Evolutionary conservation across 2,329 filamentous ascomycete species (phyloP).

Genomic region (Mycosphaerella arachidis): DNA sequence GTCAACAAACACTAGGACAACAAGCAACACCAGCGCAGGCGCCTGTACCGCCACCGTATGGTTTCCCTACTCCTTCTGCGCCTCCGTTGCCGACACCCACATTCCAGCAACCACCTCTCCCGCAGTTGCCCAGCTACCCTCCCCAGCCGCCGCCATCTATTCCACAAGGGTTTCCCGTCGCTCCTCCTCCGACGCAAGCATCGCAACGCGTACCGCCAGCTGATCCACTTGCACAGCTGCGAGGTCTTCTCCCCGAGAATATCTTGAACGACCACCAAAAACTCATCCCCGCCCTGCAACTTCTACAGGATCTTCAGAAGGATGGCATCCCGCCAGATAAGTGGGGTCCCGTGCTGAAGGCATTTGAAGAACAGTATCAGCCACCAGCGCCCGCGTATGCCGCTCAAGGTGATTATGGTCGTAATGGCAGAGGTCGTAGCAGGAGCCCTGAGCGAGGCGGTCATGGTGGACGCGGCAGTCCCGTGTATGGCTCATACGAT

Average conservation of each 20-base stretch:
- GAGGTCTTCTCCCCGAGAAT: conserved; percentile 34
- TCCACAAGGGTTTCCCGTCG: conserved; percentile 34
- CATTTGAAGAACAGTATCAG: conserved; percentile 39
- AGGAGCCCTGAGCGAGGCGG: conserved; percentile 66
- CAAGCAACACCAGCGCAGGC: conserved; percentile 10
- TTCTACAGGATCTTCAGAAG: conserved; percentile 70
- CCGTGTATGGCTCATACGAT: conserved; percentile 69
- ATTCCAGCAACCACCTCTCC: conserved; percentile 17
- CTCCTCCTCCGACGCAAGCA: conserved; percentile 57
- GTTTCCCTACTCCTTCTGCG: conserved; percentile 15
- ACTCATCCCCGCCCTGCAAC: conserved; percentile 65
- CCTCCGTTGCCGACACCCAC: conserved; percentile 12
- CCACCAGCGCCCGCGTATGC: conserved; percentile 19
- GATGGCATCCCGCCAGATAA: conserved; percentile 75
- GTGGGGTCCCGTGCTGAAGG: conserved; percentile 57
- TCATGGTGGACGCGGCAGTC: conserved; percentile 57
- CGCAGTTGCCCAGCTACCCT: conserved; percentile 22
- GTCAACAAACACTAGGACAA: conserved; percentile 16
- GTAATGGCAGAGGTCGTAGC: conserved; percentile 58
- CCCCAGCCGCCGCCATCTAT: conserved; percentile 34
- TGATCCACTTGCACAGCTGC: conserved; percentile 29
- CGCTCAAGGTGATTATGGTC: conserved; percentile 38
- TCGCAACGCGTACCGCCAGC: conserved; percentile 24
- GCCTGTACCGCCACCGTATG: conserved; percentile 10
- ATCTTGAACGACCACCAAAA: conserved; percentile 40